A percentile compares a stretch with the other conserved stretches of the same genome.
Conservation (phyloP, 371 early-diverging fungal genomes). For the Batkoa obscura region DNA sequence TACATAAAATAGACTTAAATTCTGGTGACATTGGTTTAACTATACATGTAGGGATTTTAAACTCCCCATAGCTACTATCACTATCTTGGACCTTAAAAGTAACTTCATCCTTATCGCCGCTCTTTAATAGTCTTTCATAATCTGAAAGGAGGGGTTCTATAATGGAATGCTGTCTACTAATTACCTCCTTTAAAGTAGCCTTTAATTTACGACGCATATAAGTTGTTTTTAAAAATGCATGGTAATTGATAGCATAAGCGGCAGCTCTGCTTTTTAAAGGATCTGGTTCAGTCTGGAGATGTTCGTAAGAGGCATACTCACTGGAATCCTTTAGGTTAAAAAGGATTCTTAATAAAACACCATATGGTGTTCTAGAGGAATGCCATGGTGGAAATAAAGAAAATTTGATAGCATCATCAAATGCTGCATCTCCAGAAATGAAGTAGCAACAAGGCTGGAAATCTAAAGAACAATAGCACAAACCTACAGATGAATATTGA, state of each 20-base stretch:
- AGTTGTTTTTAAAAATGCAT: conserved; percentile 2
- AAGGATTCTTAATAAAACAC: not conserved
- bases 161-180: not conserved
- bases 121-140: not conserved
- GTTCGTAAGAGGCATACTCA: not conserved
- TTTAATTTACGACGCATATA: not conserved
- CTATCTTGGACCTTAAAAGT: not conserved
- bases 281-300: not conserved
- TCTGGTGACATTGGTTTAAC: not conserved
- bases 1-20: not conserved
- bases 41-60: not conserved
- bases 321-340: not conserved
- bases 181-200: not conserved
- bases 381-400: not conserved
- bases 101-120: not conserved
- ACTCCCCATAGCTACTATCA: not conserved
- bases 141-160: not conserved
- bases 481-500: not conserved
- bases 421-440: not conserved
- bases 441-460: not conserved
- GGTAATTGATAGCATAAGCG: conserved; percentile 4
- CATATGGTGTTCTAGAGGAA: not conserved
- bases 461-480: not conserved
- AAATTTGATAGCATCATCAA: not conserved
- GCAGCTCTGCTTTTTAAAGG: not conserved